Evolutionary conservation across 371 early-diverging fungal genomes (phyloP).

Genomic region (Mucor ambiguus): DNA sequence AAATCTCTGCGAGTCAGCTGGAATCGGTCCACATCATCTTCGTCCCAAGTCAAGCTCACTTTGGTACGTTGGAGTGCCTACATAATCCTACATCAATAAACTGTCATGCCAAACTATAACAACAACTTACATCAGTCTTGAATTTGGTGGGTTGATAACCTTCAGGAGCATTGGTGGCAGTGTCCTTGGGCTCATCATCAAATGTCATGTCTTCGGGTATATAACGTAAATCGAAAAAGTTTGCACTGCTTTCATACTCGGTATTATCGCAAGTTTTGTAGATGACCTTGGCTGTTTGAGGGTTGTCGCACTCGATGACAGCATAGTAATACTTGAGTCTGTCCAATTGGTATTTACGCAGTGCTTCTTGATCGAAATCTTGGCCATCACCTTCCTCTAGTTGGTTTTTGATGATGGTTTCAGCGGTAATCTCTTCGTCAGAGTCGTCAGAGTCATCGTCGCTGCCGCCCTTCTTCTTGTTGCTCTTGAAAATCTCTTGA

Average conservation of each 20-base stretch:
- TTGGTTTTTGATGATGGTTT: constrained; percentile 53
- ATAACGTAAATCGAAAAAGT: constrained; percentile 96
- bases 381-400: constrained; percentile 60
- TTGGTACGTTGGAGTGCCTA: constrained; percentile 92
- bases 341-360: constrained; percentile 95
- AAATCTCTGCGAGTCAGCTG: constrained; percentile 81
- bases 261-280: constrained; percentile 89
- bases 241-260: constrained; percentile 93
- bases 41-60: constrained; percentile 96
- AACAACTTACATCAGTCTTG: constrained; percentile 64
- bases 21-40: constrained; percentile 88
- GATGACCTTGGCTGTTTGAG: constrained; percentile 82
- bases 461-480: constrained; percentile 23
- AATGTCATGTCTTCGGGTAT: constrained; percentile 94
- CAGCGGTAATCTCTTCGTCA: constrained; percentile 56
- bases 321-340: constrained; percentile 95
- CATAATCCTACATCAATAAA: neutral
- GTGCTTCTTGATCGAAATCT: constrained; percentile 83
- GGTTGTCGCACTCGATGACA: constrained; percentile 90
- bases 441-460: constrained; percentile 38
- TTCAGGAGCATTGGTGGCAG: constrained; percentile 72
- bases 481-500: constrained; percentile 66
- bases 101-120: neutral
- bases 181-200: constrained; percentile 74
- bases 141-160: constrained; percentile 82